Base-by-base conservation (phyloP, 345 rosid species). In the Sisymbrium irio region DNA sequence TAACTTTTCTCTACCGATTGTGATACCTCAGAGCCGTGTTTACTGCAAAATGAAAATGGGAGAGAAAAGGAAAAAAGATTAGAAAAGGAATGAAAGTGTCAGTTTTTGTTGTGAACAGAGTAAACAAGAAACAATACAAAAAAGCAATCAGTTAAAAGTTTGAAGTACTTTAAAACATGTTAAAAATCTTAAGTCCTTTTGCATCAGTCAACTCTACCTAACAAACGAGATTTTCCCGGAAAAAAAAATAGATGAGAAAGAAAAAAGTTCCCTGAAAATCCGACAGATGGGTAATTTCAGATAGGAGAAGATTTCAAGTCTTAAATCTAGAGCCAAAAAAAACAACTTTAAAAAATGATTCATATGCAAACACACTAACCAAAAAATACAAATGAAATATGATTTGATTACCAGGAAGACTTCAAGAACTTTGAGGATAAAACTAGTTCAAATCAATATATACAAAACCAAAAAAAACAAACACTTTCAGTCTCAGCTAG, bases 201-300 rank as follows among this genome's bases (percentile, higher is more conserved):
- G 46, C 67, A 46, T 72, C 68, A 70, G 80, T 70, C 75, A 76
- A 69, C 75, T 76, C 41, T 51, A 63, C 11, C 71, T 3, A 70
- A 63, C 66, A 56, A 62, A 67, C 11, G 42, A 72, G 65, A 62
- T 67, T 53, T 67, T 73, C 55, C 25, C 69, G 70, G 67, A 45
- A 54, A 57, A 39, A 40, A 7, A 42, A 46, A 22, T n/a, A 0
- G 1, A 20, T n/a, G n/a, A n/a, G n/a, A 12, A 54, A 14, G 36
- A 14, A 51, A 46, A 22, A 44, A 4, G 17, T 27, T 57, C 18
- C 53, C 40, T 28, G 68, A 60, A 60, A 68, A 53, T 17, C 63
- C 74, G 69, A 61, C 64, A 53, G 42, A 72, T n/a, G 30, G 19
- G 51, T 76, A 37, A 17, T 18, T 45, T 76, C 25, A 55, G 39